Base-by-base conservation (phyloP, 73 alveolate genomes). In the Paramecium tetraurelia region DNA sequence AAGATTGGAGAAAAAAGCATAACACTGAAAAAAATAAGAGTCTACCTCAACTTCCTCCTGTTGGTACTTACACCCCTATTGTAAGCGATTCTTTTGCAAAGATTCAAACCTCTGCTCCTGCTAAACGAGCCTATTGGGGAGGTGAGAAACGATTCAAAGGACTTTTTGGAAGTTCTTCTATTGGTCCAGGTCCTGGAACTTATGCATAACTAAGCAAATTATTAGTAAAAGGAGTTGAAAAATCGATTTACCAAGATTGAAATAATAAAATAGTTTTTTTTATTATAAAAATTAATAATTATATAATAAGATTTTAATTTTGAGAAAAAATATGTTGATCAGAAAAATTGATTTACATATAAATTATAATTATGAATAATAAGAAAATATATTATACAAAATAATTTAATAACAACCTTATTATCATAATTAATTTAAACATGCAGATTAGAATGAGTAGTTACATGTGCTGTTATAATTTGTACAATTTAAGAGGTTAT, bases 151-250 rank as follows among this genome's bases (percentile, higher is more conserved):
- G 77, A 24, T 80, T 80, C 31, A 44, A 18, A 48, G 90, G 90
- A 24, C 11, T 80, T 3, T 80, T 33, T 14, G 59, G 59, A 20
- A 80, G 76, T 24, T 18, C 31, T 3, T 22, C 43, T 10, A 48
- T 80, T 1, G 33, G 90, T 40, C 90, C 90, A 0, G 90, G 90
- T 35, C 90, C 90, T 11, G 90, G 76, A 8, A 80, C 71, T 20
- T 80, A 80, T 24, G 71, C 90, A 20, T 80, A 80, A 80, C 46
- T 80, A 72, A 72, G 86, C 46, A 72, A 72, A 72, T 38, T 29
- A 72, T 72, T 35, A 36, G 59, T 63, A 35, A 72, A 72, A 72
- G 86, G 86, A 22, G 16, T 36, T 3, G 86, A 72, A 72, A 72
- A 72, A 27, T 72, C 86, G 4, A 72, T 72, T 29, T 72, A 72